A percentile compares a stretch with the other conserved stretches of the same genome.
phyloP scores from a whole-genome alignment of 768 basidiomycete genomes.

The Hydnum rufescens region DNA sequence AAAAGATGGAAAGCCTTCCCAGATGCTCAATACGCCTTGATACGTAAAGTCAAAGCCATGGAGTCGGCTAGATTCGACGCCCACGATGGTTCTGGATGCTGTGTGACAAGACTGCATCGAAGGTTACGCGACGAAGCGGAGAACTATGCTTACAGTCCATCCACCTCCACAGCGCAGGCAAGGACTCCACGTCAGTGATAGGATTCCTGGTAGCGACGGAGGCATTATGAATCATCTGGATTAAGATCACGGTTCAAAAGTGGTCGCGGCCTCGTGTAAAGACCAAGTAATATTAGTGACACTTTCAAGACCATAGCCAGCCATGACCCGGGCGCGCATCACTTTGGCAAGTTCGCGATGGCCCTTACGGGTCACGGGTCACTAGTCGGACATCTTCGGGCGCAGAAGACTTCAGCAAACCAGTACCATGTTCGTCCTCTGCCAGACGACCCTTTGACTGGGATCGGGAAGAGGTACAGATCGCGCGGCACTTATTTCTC shows the following conservation, averaged over 20 bases:
- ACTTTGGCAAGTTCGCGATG: constrained; percentile 56
- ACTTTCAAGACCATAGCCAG: constrained; percentile 50
- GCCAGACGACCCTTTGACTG: too few relatives aligned
- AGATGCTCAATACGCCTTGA: constrained; percentile 55
- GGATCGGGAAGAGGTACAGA: too few relatives aligned
- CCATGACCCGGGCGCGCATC: constrained; percentile 41
- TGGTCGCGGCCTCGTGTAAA: too few relatives aligned
- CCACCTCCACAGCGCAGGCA: constrained; percentile 61
- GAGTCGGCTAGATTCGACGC: constrained; percentile 30
- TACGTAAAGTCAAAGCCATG: constrained; percentile 65
- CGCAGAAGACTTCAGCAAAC: too few relatives aligned
- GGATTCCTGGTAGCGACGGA: constrained; percentile 30
- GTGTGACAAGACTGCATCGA: not conserved
- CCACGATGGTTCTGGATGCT: not conserved
- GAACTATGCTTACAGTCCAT: constrained; percentile 35
- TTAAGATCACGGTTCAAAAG: too few relatives aligned
- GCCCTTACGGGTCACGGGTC: too few relatives aligned
- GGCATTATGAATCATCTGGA: constrained; percentile 44
- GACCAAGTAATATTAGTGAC: constrained; percentile 32
- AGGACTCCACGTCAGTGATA: constrained; percentile 17
- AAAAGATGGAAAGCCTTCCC: constrained; percentile 44
- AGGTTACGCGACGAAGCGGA: not conserved
- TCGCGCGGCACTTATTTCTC: too few relatives aligned
- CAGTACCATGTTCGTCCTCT: too few relatives aligned
- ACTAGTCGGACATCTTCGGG: too few relatives aligned